A percentile compares a stretch with the other conserved stretches of the same genome.
Evolutionary conservation across 768 basidiomycete species (phyloP).

Genomic region (Tricholoma terreum): DNA sequence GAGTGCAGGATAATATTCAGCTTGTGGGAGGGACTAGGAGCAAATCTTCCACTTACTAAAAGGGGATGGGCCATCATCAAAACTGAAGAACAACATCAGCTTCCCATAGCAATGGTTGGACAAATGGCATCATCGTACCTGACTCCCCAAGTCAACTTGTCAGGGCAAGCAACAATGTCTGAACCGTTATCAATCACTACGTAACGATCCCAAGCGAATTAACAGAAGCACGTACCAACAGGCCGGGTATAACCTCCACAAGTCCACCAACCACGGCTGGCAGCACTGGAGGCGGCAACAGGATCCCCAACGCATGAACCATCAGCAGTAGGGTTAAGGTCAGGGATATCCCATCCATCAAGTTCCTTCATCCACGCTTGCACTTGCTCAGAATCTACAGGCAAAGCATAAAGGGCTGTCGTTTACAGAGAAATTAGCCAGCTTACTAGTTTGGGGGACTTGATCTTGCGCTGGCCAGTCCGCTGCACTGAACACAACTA

Average conservation of each 20-base stretch:
- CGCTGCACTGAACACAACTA: constrained; percentile 27
- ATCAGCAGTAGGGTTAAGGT: constrained; percentile 57
- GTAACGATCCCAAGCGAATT: neutral
- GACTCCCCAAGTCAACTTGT: constrained; percentile 74
- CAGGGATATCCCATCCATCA: constrained; percentile 65
- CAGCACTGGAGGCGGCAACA: constrained; percentile 49
- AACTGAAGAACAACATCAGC: constrained; percentile 36
- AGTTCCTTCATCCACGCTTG: constrained; percentile 74
- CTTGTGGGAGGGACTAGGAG: constrained; percentile 1
- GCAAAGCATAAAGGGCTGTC: neutral
- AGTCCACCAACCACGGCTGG: constrained; percentile 86
- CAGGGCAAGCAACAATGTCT: constrained; percentile 68
- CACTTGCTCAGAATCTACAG: constrained; percentile 58
- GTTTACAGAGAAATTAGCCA: neutral
- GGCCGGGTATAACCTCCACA: constrained; percentile 68
- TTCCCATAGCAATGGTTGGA: neutral
- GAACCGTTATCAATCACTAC: neutral
- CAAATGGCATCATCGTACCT: constrained; percentile 33
- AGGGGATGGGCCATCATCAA: constrained; percentile 84
- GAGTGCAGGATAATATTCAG: constrained; percentile 5
- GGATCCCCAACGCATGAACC: constrained; percentile 69
- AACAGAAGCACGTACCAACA: constrained; percentile 31
- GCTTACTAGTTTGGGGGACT: constrained; percentile 55
- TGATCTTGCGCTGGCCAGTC: constrained; percentile 66
- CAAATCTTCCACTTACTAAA: constrained; percentile 56